Evolutionary conservation across 1,284 basidiomycete genomes (phyloP).

Genomic region (Moesziomyces sp.): DNA sequence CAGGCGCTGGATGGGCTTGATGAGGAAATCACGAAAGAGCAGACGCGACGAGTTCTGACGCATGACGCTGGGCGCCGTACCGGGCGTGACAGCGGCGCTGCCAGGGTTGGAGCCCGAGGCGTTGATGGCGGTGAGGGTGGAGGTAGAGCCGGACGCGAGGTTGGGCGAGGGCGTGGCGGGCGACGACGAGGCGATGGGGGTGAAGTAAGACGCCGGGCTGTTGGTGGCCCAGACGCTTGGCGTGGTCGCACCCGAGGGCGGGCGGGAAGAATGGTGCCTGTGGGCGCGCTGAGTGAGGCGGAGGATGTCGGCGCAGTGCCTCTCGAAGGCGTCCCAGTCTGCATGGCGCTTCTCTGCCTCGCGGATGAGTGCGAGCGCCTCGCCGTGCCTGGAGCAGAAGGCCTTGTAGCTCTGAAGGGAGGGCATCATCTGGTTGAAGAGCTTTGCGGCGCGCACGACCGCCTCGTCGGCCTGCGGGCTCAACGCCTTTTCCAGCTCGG

Average conservation of each 20-base stretch:
- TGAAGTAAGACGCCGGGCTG: constrained; percentile 39
- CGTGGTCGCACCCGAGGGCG: constrained; percentile 36
- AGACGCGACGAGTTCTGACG: constrained; percentile 51
- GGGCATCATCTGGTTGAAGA: constrained; percentile 52
- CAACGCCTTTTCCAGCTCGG: constrained; percentile 42
- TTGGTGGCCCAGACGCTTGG: constrained; percentile 21
- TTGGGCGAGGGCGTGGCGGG: constrained; percentile 9
- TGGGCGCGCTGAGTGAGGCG: constrained; percentile 22
- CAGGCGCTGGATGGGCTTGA: constrained; percentile 67
- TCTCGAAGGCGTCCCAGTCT: constrained; percentile 64
- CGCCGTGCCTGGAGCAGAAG: constrained; percentile 65
- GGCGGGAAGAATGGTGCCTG: constrained; percentile 17
- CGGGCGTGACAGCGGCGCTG: constrained; percentile 25
- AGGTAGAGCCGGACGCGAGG: constrained; percentile 19
- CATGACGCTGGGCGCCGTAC: constrained; percentile 8
- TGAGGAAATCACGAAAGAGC: constrained; percentile 64
- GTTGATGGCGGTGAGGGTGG: constrained; percentile 16
- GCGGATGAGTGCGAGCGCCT: constrained; percentile 61
- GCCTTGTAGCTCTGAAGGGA: constrained; percentile 52
- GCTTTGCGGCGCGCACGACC: constrained; percentile 38
- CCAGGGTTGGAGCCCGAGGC: constrained; percentile 10
- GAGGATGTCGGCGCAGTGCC: constrained; percentile 57
- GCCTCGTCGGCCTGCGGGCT: constrained; percentile 53
- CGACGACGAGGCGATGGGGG: constrained; percentile 13
- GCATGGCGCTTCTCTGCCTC: constrained; percentile 60